Evolutionary conservation across 805 yeast species (phyloP), one percentile per base, ranked within the genome.

Genomic region (Allodekkera sacchari): DNA sequence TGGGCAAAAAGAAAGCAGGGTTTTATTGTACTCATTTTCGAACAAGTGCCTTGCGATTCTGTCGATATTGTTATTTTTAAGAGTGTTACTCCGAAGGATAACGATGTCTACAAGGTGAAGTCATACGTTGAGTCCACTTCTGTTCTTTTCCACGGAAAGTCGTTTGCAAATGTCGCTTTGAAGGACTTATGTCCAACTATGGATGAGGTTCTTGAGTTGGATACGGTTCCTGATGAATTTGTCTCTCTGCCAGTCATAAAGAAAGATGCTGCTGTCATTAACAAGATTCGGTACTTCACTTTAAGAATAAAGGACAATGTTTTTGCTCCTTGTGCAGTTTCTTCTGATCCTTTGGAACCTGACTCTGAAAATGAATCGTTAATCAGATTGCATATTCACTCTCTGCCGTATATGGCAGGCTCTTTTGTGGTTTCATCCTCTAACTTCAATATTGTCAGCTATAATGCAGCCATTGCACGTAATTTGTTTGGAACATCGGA

Each of bases 361-460:
- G 38, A 36, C 10, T 59, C 64, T 11, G 39, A 39, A 12, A 32
- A 31, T 3, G 30, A 28, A 24, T 42, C 61, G 2, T 50, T 49
- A 15, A 51, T 77, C 14, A 71, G 79, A 45, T 49, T 83, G 34
- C 78, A 81, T 42, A 66, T 84, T 13, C 88, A 82, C 47, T 66
- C 88, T 4, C 55, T 84, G 44, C 95, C 95, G 0, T 83, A 83
- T 53, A 82, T 84, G 44, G 92, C 95, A 1, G 96, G 96, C 25
- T 71, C 83, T 18, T 77, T 85, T 46, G 77, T 83, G 9, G 61
- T 85, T 10, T 74, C 79, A 30, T 63, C 77, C 1, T 52, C 52
- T 18, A 53, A 54, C 28, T 68, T 63, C 42, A 57, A 62, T 6
- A 64, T 85, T 23, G 52, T 82, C n/a, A 77, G 89, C 9, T 81